phyloP scores from a whole-genome alignment of 2,329 filamentous ascomycete species.

The Fonsecaea nubica region DNA sequence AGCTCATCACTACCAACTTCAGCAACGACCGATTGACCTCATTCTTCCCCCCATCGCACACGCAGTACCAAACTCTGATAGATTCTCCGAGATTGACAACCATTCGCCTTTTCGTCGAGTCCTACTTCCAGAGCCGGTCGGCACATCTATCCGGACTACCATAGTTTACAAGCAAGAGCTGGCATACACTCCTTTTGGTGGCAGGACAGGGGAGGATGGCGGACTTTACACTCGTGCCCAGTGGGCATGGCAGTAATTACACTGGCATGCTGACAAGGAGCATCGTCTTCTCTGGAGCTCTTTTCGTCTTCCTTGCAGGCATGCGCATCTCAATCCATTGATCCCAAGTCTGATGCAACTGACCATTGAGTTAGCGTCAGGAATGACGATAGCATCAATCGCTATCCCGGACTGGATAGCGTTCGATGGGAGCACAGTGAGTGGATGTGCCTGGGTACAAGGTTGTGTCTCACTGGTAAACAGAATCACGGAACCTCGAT shows the following conservation, averaged over 20 bases:
- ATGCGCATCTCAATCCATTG: conserved; percentile 33
- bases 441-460: conserved; percentile 4
- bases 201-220: conserved; percentile 41
- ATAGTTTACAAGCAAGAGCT: conserved; percentile 16
- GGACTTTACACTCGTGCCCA: conserved; percentile 53
- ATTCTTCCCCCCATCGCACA: not conserved
- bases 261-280: conserved; percentile 57
- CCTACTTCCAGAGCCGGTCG: not conserved
- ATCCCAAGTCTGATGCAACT: not conserved
- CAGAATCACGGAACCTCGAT: conserved; percentile 55
- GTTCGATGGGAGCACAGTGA: conserved; percentile 54
- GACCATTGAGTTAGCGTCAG: conserved; percentile 47
- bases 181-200: conserved; percentile 19
- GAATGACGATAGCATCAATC: conserved; percentile 54
- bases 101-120: not conserved
- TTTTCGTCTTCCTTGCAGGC: conserved; percentile 55
- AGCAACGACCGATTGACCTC: not conserved
- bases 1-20: not conserved
- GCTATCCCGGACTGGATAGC: conserved; percentile 57
- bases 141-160: not conserved
- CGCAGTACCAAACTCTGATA: not conserved
- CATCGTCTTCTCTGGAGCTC: conserved; percentile 53
- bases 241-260: conserved; percentile 53
- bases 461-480: conserved; percentile 10
- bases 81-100: not conserved